Evolutionary conservation across 2,329 filamentous ascomycete species (phyloP).

Genomic region (Mollisiaceae sp.): DNA sequence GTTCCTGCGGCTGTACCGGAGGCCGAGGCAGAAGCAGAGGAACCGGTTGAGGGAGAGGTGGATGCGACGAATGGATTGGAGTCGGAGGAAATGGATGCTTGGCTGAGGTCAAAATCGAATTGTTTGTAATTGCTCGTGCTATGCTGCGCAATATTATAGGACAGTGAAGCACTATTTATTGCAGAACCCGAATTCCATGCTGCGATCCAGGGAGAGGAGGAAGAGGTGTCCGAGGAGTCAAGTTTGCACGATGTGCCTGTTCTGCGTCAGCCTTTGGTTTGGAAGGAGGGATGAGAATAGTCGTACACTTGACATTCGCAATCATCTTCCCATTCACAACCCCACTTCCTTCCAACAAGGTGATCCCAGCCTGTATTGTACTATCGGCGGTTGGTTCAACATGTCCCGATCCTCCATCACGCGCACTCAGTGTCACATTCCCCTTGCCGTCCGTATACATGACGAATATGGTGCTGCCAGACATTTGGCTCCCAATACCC

Average conservation of each 20-base stretch:
- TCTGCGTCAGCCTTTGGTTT: conserved; percentile 4
- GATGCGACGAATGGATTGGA: conserved; percentile 36
- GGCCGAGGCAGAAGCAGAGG: conserved; percentile 14
- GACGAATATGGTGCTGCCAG: conserved; percentile 62
- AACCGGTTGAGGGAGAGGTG: conserved; percentile 8
- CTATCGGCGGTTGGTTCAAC: conserved; percentile 50
- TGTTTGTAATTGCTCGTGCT: conserved; percentile 11
- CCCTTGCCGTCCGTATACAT: conserved; percentile 58
- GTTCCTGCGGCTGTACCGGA: conserved; percentile 4
- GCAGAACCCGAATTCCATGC: conserved; percentile 38
- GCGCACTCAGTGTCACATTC: conserved; percentile 60
- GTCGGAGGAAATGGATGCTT: conserved; percentile 32
- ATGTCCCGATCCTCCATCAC: conserved; percentile 49
- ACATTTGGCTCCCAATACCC: conserved; percentile 61
- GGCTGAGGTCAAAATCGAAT: conserved; percentile 37
- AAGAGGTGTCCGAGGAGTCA: conserved; percentile 25
- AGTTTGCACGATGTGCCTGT: conserved; percentile 36
- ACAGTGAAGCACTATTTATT: conserved; percentile 29
- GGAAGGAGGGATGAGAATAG: not conserved
- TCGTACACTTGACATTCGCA: conserved; percentile 59
- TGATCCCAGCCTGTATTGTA: conserved; percentile 46
- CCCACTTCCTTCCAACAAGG: conserved; percentile 59
- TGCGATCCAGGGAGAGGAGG: conserved; percentile 36
- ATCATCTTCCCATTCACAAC: conserved; percentile 58
- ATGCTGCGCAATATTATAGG: conserved; percentile 34